Evolutionary conservation across 2,329 filamentous ascomycete genomes (phyloP).

Genomic region (Apiospora pterosperma): DNA sequence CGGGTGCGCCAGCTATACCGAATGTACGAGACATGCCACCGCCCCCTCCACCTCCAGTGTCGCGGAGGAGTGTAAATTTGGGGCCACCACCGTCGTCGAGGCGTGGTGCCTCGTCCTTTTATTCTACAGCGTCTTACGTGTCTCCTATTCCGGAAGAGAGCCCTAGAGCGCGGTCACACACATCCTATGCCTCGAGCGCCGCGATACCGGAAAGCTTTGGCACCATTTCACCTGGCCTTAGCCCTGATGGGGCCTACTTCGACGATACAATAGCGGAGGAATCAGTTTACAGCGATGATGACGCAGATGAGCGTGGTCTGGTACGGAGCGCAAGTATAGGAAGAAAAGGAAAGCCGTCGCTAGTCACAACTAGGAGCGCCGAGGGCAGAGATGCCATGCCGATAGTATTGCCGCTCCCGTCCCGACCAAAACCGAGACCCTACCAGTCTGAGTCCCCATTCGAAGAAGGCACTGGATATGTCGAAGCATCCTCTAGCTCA

Average conservation of each 20-base stretch:
- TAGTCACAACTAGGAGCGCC: conserved; percentile 43
- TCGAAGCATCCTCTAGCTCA: conserved; percentile 44
- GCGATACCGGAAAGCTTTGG: conserved; percentile 69
- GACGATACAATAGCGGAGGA: conserved; percentile 48
- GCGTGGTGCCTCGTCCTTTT: conserved; percentile 60
- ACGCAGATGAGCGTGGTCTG: conserved; percentile 52
- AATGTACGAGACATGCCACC: conserved; percentile 10
- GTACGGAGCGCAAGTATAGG: conserved; percentile 61
- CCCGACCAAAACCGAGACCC: conserved; percentile 34
- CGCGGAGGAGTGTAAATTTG: conserved; percentile 49
- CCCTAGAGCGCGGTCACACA: conserved; percentile 52
- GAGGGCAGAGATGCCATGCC: conserved; percentile 22
- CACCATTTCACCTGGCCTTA: conserved; percentile 42
- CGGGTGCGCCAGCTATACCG: conserved; percentile 15
- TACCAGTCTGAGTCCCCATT: conserved; percentile 35
- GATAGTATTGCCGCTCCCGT: conserved; percentile 8
- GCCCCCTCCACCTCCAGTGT: conserved; percentile 25
- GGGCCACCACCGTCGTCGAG: conserved; percentile 60
- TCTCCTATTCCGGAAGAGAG: conserved; percentile 75
- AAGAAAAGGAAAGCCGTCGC: conserved; percentile 54
- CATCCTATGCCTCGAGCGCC: conserved; percentile 68
- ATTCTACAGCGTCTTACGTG: conserved; percentile 64
- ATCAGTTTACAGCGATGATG: conserved; percentile 38
- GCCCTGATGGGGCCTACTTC: conserved; percentile 46
- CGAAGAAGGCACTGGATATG: conserved; percentile 40